Evolutionary conservation across 139 green algal genomes (phyloP).

Genomic region (Pedinophyceae sp.): DNA sequence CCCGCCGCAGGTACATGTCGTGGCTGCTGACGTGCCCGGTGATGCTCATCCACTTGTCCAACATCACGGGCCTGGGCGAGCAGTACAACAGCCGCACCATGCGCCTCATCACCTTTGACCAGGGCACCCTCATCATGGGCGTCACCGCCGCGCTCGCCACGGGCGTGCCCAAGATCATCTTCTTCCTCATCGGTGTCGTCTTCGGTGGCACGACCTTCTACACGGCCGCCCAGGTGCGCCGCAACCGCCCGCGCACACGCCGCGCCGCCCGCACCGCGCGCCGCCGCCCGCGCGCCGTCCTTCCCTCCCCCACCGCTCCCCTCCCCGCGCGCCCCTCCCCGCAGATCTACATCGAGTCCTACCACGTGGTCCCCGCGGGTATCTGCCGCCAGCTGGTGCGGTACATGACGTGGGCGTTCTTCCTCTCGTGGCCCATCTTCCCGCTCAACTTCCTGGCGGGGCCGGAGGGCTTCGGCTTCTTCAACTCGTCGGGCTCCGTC

Average conservation of each 20-base stretch:
- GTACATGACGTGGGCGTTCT: constrained; percentile 27
- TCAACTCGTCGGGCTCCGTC: constrained; percentile 11
- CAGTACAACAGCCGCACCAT: constrained; percentile 45
- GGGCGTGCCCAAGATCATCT: constrained; percentile 17
- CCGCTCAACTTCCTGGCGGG: constrained; percentile 33
- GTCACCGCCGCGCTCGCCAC: constrained; percentile 13
- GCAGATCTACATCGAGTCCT: constrained; percentile 34
- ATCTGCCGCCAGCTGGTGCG: constrained; percentile 24
- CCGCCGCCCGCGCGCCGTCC: no score
- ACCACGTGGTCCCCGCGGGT: constrained; percentile 36
- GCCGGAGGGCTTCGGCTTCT: constrained; percentile 4
- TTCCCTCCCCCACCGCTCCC: no score
- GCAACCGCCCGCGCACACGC: no score
- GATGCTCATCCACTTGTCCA: constrained; percentile 33
- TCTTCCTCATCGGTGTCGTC: constrained; percentile 24
- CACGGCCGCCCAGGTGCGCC: constrained; percentile 25
- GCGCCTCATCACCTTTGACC: constrained; percentile 25
- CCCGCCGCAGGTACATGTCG: constrained; percentile 18
- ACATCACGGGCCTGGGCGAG: constrained; percentile 31
- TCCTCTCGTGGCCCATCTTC: constrained; percentile 27
- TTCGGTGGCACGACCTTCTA: constrained; percentile 36
- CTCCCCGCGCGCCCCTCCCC: no score
- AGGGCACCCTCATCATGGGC: constrained; percentile 21
- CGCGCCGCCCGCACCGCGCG: no score
- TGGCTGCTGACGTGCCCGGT: constrained; percentile 38